Evolutionary conservation across 208 protist species (phyloP), one percentile per base, ranked within the genome.

Genomic region (Crithidia expoeki): DNA sequence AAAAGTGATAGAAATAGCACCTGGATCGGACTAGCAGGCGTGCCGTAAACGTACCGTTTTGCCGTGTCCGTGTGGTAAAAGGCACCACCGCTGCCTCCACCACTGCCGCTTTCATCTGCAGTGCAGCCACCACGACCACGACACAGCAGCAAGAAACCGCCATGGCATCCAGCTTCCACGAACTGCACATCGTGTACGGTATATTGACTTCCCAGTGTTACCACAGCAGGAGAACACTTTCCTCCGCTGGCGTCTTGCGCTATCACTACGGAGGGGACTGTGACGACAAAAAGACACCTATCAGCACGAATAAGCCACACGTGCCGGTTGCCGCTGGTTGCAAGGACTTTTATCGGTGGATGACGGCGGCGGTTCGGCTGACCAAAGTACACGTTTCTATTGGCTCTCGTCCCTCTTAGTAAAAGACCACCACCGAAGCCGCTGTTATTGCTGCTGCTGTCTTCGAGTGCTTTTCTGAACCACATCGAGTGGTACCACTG

Each of bases 401-500:
- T 34, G 34, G 28, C 21, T 14, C 36, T 12, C 36, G 36, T 40
- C 36, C 36, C 36, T 5, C 9, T 40, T 5, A 12, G 9, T 12
- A 40, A 12, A 14, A 40, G 12, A 12, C 12, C 36, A 12, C 12
- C 12, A 12, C 36, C 9, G 5, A 12, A 25, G 16, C 12, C 12
- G 3, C 5, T 34, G 5, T 30, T 21, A 16, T 2, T 38, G 28
- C 17, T 27, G n/a, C 27, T 32, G 16, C 40, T 47, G 19, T 30
- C n/a, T 17, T 62, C 44, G 38, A 77, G 40, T 6, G 58, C 64
- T 5, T 10, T 23, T 14, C 57, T 10, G 17, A 77, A 47, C 72
- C 72, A 68, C 7, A 30, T 1, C 30, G 72, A 77, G 72, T 77
- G 55, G 6, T 57, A 52, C 72, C 72, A 77, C 64, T 63, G 72